Base-by-base conservation (phyloP, 2,329 filamentous ascomycete genomes). In the Aureobasidium vineae region DNA sequence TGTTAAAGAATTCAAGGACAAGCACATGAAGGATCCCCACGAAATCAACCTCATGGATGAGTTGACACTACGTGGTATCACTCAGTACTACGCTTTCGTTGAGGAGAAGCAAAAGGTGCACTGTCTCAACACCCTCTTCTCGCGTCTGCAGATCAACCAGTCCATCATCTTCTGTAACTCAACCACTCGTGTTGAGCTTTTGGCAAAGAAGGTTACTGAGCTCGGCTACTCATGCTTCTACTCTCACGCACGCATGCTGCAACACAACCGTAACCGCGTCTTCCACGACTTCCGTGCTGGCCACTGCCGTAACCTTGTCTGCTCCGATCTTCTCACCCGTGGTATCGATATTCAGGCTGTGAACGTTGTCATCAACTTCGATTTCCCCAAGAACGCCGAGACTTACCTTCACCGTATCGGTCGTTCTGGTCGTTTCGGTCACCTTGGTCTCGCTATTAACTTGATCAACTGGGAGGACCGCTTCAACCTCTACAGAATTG, bases 91-190 rank as follows among this genome's bases (percentile, higher is more conserved):
- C 76, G 95, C 95, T 49, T 99, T 98, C 72, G 96, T 99, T 63
- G 95, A 99, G 79, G 95, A 99, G 81, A 97, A 97, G 82, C 92
- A 97, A 77, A 99, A 99, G 81, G 95, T 99, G 23, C 96, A 99
- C 81, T 99, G 95, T 78, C 82, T 99, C 71, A 99, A 99, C 82
- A 99, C 95, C 0, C 88, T 99, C 70, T 99, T 99, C 83, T 97
- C 93, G 72, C 97, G 97, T 80, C 87, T 99, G 19, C 94, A 99
- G 80, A 99, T 99, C 82, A 99, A 99, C 81, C 95, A 99, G 82
- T 99, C 96, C 69, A 99, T 99, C 82, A 99, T 99, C 77, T 99
- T 99, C 83, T 99, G 95, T 82, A 99, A 99, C 80, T 99, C 95
- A 47, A 99, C 95, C 64, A 98, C 98, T 79, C 91, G 95, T 71